phyloP scores from a whole-genome alignment of 768 basidiomycete species.

The Agaricus subrufescens region DNA sequence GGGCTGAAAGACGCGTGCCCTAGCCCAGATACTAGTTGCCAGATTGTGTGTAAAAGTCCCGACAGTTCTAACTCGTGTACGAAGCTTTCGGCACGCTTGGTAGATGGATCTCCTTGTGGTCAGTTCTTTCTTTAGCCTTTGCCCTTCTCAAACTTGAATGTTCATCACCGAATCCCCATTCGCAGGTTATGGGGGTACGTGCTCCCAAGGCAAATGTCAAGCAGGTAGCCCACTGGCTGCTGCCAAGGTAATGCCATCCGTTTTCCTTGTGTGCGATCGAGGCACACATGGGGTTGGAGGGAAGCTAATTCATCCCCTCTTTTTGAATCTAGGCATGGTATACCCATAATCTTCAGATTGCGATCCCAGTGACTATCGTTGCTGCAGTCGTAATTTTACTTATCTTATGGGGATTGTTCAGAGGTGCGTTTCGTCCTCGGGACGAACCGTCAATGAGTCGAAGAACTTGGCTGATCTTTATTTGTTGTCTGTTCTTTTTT shows the following conservation, averaged over 20 bases:
- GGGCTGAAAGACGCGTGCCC: slow-evolving; percentile 65
- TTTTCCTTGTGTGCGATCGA: slow-evolving; percentile 4
- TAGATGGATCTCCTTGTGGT: slow-evolving; percentile 86
- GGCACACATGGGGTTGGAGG: slow-evolving; percentile 4
- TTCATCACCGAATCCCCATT: neutral
- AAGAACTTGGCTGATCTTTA: slow-evolving; percentile 3
- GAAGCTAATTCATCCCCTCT: neutral
- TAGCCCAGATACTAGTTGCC: slow-evolving; percentile 61
- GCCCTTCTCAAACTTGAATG: neutral
- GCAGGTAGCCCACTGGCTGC: slow-evolving; percentile 53
- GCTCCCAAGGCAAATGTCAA: slow-evolving; percentile 57
- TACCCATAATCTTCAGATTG: slow-evolving; percentile 67
- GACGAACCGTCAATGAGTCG: neutral
- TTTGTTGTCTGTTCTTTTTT: slow-evolving; percentile 8
- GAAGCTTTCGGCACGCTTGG: slow-evolving; percentile 61
- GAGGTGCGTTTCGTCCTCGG: slow-evolving; percentile 27
- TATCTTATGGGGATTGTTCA: slow-evolving; percentile 46
- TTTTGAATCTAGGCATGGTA: slow-evolving; percentile 58
- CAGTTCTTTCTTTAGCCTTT: slow-evolving; percentile 18
- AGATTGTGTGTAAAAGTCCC: slow-evolving; percentile 80
- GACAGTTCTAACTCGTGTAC: slow-evolving; percentile 55
- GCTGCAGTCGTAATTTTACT: slow-evolving; percentile 58
- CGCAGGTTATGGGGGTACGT: slow-evolving; percentile 68
- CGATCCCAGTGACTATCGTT: slow-evolving; percentile 75
- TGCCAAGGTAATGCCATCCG: slow-evolving; percentile 43